These are phyloP conservation scores for Aciculosporium take DNA, from an alignment of 2,329 filamentous ascomycete genomes.

Conservation along the genomic window DNA sequence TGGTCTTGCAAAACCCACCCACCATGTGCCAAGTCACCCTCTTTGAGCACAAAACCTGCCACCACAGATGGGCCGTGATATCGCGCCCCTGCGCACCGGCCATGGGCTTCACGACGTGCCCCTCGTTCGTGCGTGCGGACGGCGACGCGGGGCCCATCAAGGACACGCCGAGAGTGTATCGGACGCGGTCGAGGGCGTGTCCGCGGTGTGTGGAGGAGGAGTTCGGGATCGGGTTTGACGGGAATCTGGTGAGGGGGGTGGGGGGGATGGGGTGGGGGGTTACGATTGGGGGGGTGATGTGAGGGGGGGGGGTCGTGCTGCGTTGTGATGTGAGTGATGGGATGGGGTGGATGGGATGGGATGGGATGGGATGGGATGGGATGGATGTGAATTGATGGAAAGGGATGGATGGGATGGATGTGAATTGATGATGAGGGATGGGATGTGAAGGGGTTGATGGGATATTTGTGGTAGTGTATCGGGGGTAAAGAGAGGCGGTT, in stretches of 20 bases:
- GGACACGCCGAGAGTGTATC: conserved; percentile 20
- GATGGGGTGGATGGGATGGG: no score
- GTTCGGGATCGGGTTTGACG: conserved; percentile 27
- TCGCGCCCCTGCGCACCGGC: conserved; percentile 31
- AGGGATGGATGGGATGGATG: no score
- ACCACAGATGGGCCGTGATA: conserved; percentile 38
- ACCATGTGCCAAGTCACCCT: conserved; percentile 35
- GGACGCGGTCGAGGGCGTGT: conserved; percentile 24
- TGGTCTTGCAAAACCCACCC: neutral
- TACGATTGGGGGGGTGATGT: conserved; percentile 24
- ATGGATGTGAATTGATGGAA: no score
- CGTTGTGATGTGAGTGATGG: conserved; percentile 9
- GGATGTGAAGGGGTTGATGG: no score
- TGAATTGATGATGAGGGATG: no score
- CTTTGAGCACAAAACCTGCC: conserved; percentile 34
- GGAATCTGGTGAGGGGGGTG: conserved; percentile 33
- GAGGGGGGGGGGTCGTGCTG: conserved; percentile 14
- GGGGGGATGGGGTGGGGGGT: conserved; percentile 27
- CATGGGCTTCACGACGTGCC: conserved; percentile 36
- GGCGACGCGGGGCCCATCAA: conserved; percentile 20
- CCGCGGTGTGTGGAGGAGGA: conserved; percentile 24
- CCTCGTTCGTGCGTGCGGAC: conserved; percentile 22
- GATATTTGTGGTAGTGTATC: no score
- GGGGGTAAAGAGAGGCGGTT: no score
- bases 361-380: no score